Conservation (phyloP, 2,329 filamentous ascomycete species). For the Penicillium thymicola region DNA sequence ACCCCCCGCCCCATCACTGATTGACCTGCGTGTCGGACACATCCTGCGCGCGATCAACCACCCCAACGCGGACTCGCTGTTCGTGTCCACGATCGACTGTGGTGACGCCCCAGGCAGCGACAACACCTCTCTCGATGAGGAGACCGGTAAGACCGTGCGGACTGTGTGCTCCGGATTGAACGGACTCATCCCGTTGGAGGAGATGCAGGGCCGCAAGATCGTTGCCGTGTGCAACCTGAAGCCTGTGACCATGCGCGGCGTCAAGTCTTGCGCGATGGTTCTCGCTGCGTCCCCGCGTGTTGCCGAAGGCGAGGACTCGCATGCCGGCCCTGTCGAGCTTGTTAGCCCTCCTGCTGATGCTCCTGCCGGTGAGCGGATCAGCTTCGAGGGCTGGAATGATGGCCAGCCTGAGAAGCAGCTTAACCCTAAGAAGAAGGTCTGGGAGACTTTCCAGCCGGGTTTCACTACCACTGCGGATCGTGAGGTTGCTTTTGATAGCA, state of each 20-base stretch:
- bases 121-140: slow-evolving; percentile 73
- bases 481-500: slow-evolving; percentile 83
- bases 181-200: slow-evolving; percentile 83
- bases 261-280: slow-evolving; percentile 82
- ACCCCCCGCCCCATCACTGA: slow-evolving; percentile 76
- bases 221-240: slow-evolving; percentile 97
- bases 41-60: slow-evolving; percentile 95
- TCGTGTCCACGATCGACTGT: slow-evolving; percentile 91
- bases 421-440: slow-evolving; percentile 99
- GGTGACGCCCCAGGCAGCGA: slow-evolving; percentile 82
- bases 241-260: slow-evolving; percentile 97
- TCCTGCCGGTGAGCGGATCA: slow-evolving; percentile 80
- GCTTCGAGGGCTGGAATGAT: slow-evolving; percentile 83
- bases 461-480: slow-evolving; percentile 82
- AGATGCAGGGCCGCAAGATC: slow-evolving; percentile 96
- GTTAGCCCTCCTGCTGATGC: slow-evolving; percentile 76
- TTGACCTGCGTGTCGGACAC: slow-evolving; percentile 94
- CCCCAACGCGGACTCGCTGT: slow-evolving; percentile 94
- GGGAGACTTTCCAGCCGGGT: slow-evolving; percentile 94
- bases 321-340: slow-evolving; percentile 88
- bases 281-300: slow-evolving; percentile 84
- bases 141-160: slow-evolving; percentile 85
- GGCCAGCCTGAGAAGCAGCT: slow-evolving; percentile 89
- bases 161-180: slow-evolving; percentile 97
- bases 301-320: slow-evolving; percentile 78